These are phyloP conservation scores for Rosellinia necatrix DNA, from an alignment of 2,329 filamentous ascomycete genomes.

Conservation along the genomic window DNA sequence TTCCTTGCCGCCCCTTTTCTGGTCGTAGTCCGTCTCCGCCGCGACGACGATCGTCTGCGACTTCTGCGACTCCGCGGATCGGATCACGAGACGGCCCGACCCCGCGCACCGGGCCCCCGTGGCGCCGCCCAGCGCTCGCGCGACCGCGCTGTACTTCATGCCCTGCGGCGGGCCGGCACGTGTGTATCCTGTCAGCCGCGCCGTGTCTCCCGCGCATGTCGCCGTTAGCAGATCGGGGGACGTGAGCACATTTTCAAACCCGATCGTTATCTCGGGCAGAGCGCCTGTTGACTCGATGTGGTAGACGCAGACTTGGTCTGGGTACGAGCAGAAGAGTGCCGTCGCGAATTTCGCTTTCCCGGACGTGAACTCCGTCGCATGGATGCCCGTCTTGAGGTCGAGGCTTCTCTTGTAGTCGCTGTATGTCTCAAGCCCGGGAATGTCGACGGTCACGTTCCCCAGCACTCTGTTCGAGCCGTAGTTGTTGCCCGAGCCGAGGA, in stretches of 20 bases:
- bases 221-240: constrained; percentile 11
- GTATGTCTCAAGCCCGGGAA: constrained; percentile 40
- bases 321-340: constrained; percentile 51
- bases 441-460: constrained; percentile 49
- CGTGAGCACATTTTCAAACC: constrained; percentile 48
- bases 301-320: constrained; percentile 44
- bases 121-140: constrained; percentile 3
- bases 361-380: constrained; percentile 40
- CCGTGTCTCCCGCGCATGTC: constrained; percentile 2
- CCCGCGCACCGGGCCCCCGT: constrained; percentile 20
- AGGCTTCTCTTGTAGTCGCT: constrained; percentile 37
- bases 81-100: constrained; percentile 35
- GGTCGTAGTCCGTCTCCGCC: constrained; percentile 55
- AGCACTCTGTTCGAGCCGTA: constrained; percentile 54
- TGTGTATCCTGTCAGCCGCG: constrained; percentile 20
- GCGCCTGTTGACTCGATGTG: constrained; percentile 27
- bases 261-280: constrained; percentile 48
- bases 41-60: constrained; percentile 48
- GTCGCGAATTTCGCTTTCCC: constrained; percentile 41
- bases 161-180: constrained; percentile 15
- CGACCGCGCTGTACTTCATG: constrained; percentile 25
- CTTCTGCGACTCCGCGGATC: constrained; percentile 30
- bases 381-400: constrained; percentile 50
- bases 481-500: constrained; percentile 29
- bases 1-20: constrained; percentile 51